These are phyloP conservation scores for Cladosporium cucumerinum DNA, from an alignment of 2,329 filamentous ascomycete species.

Conservation along the genomic window DNA sequence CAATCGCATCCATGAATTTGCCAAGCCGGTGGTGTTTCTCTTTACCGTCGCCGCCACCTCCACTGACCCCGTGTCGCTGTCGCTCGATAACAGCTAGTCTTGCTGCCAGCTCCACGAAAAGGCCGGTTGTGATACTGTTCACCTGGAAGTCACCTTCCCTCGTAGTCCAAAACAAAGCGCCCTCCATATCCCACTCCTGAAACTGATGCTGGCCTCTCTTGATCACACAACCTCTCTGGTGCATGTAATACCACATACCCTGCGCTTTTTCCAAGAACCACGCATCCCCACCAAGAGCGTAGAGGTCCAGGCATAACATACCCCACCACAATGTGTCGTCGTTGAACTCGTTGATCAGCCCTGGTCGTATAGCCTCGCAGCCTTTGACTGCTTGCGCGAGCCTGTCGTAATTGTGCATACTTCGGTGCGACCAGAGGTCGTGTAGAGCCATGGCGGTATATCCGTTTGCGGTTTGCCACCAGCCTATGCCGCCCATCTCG, in stretches of 20 bases:
- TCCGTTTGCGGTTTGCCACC: slow-evolving; percentile 32
- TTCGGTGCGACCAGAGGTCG: slow-evolving; percentile 24
- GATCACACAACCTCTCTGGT: slow-evolving; percentile 19
- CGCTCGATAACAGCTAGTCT: slow-evolving; percentile 23
- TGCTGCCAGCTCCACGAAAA: slow-evolving; percentile 28
- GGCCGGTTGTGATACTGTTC: slow-evolving; percentile 25
- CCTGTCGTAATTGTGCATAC: slow-evolving; percentile 21
- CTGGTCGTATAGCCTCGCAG: slow-evolving; percentile 21
- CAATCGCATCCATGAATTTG: slow-evolving; percentile 15
- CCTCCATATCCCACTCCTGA: slow-evolving; percentile 26
- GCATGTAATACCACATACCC: slow-evolving; percentile 25
- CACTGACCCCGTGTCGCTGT: slow-evolving; percentile 2
- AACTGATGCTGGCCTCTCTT: slow-evolving; percentile 21
- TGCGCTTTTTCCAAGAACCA: slow-evolving; percentile 26
- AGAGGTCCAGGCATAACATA: slow-evolving; percentile 25
- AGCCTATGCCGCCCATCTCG: slow-evolving; percentile 29
- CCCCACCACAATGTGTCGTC: slow-evolving; percentile 32
- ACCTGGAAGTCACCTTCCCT: slow-evolving; percentile 22
- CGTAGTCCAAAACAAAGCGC: slow-evolving; percentile 26
- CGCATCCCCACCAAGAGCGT: slow-evolving; percentile 22
- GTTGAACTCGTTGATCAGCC: slow-evolving; percentile 31
- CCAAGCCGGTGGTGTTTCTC: slow-evolving; percentile 17
- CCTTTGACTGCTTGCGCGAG: slow-evolving; percentile 20
- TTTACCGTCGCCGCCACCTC: not conserved
- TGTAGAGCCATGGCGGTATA: slow-evolving; percentile 31